These are phyloP conservation scores for Aspergillus sclerotioniger DNA, from an alignment of 495 filamentous ascomycete species.

Conservation along the genomic window DNA sequence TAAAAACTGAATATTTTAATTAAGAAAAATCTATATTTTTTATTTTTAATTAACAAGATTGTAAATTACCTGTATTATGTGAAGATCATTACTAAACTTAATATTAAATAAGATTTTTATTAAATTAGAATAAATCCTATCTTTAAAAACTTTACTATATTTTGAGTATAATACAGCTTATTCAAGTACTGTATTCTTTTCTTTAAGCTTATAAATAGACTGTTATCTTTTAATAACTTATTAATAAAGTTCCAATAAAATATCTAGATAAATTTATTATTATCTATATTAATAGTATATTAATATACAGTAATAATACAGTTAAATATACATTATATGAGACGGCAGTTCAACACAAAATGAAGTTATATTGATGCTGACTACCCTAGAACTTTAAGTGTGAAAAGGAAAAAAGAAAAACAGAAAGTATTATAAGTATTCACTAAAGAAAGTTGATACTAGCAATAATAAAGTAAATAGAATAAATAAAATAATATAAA, in stretches of 20 bases:
- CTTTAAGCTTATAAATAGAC: neutral
- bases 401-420: no score
- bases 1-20: neutral
- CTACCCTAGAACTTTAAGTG: no score
- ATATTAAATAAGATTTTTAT: neutral
- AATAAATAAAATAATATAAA: no score
- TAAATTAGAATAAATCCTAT: neutral
- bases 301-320: neutral
- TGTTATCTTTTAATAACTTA: no score
- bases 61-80: neutral
- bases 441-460: no score
- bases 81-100: neutral
- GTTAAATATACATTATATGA: no score
- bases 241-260: no score
- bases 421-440: no score
- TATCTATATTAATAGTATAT: neutral
- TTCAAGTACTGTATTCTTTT: slow-evolving; percentile 2
- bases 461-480: no score
- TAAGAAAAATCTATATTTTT: neutral
- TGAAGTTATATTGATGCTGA: neutral
- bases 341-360: no score
- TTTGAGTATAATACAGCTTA: neutral
- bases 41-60: neutral
- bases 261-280: neutral
- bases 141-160: no score